A percentile compares a stretch with the other conserved stretches of the same genome.
Conservation (phyloP, 176 grass and related monocot genomes). For the Pontederia crassipes region DNA sequence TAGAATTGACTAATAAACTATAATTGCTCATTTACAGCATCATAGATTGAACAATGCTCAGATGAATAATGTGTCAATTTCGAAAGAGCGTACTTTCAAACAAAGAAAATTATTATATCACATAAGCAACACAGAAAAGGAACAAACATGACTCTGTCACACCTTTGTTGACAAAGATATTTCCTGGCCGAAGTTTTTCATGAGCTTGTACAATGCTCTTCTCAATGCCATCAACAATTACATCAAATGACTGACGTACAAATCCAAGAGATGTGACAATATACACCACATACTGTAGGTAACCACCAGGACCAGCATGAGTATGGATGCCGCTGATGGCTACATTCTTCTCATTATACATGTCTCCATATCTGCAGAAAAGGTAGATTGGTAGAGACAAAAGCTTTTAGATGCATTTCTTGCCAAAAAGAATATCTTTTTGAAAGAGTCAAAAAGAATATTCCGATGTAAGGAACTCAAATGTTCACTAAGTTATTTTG, state of each 20-base stretch:
- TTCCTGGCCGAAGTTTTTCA: constrained; percentile 66
- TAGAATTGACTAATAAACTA: too few species aligned
- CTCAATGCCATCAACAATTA: constrained; percentile 87
- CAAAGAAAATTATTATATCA: not conserved
- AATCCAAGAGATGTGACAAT: constrained; percentile 96
- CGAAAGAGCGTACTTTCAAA: too few species aligned
- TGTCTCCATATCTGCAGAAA: constrained; percentile 65
- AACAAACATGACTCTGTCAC: constrained; percentile 4
- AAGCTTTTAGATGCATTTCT: too few species aligned
- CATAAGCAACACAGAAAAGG: not conserved
- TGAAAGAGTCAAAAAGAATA: too few species aligned
- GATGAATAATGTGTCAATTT: too few species aligned
- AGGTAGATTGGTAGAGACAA: not conserved
- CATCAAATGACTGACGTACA: constrained; percentile 95
- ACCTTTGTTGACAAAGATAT: constrained; percentile 91
- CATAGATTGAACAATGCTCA: too few species aligned
- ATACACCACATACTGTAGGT: constrained; percentile 93
- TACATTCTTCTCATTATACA: constrained; percentile 87
- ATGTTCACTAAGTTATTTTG: too few species aligned
- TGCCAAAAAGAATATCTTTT: too few species aligned
- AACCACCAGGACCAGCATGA: constrained; percentile 94
- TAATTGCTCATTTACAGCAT: too few species aligned
- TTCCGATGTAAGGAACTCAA: too few species aligned
- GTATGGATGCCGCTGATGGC: constrained; percentile 97
- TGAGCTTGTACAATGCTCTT: constrained; percentile 84